Percentiles rank a stretch among this genome's conserved stretches.
Conservation (phyloP, 179 eudicot species). For the Beta corolliflora region DNA sequence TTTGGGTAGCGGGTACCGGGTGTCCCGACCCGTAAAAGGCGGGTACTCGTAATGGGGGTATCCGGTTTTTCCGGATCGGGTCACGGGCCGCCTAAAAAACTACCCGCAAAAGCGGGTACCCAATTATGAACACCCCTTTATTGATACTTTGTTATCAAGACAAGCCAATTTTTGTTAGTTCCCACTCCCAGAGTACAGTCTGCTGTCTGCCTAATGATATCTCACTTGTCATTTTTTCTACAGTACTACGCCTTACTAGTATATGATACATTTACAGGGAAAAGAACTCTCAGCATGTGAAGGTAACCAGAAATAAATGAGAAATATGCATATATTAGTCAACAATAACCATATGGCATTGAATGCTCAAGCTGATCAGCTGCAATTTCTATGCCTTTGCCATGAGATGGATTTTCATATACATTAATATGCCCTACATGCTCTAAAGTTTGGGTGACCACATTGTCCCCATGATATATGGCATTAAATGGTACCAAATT, state of each 20-base stretch:
- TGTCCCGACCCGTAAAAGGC: neutral
- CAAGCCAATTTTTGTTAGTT: no score
- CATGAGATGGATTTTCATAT: neutral
- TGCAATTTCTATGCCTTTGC: neutral
- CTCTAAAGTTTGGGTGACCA: slow-evolving; percentile 4
- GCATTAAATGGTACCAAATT: slow-evolving; percentile 14
- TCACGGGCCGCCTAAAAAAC: neutral
- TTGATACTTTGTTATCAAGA: no score
- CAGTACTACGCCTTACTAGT: no score
- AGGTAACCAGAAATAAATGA: neutral
- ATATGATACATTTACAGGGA: no score
- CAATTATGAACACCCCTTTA: neutral
- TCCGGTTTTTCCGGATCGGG: neutral
- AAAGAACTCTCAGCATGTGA: neutral
- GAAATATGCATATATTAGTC: no score
- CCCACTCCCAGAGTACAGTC: no score
- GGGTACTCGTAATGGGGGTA: neutral
- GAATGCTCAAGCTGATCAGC: neutral
- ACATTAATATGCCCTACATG: slow-evolving; percentile 12
- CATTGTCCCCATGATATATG: neutral
- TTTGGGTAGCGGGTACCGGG: neutral
- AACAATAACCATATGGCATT: slow-evolving; percentile 14
- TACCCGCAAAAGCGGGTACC: neutral
- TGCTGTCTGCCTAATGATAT: no score
- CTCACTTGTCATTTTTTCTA: no score